Evolutionary conservation across 768 basidiomycete genomes (phyloP).

Genomic region (Lactarius hengduanensis): DNA sequence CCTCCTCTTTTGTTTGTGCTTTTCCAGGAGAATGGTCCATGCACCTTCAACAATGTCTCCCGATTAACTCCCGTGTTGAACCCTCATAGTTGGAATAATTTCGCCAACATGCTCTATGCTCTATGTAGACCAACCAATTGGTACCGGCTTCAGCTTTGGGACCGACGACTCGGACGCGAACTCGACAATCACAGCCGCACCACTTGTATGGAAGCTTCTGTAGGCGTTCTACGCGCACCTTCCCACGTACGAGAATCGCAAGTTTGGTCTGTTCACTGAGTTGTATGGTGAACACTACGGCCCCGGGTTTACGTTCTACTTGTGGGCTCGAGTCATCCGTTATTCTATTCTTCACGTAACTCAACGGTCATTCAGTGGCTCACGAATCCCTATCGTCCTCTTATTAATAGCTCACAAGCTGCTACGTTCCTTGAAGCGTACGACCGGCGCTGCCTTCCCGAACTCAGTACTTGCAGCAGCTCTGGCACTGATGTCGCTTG

Average conservation of each 20-base stretch:
- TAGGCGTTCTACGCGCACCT: slow-evolving; percentile 24
- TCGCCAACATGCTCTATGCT: slow-evolving; percentile 26
- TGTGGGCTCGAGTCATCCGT: not conserved
- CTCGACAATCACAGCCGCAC: not conserved
- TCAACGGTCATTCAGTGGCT: slow-evolving; percentile 23
- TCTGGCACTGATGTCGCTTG: slow-evolving; percentile 47
- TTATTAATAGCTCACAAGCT: slow-evolving; percentile 7
- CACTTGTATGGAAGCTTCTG: not conserved
- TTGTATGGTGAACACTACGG: too few relatives aligned
- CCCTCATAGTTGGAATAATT: slow-evolving; percentile 14
- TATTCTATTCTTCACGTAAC: not conserved
- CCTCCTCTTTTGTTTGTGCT: not conserved
- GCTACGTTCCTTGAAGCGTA: not conserved
- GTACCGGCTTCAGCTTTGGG: not conserved
- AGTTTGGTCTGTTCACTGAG: too few relatives aligned
- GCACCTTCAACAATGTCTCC: slow-evolving; percentile 17
- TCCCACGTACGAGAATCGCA: too few relatives aligned
- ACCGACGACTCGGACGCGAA: not conserved
- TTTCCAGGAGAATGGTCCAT: slow-evolving; percentile 21
- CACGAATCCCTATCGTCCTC: slow-evolving; percentile 37
- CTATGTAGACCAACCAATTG: slow-evolving; percentile 22
- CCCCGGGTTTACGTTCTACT: slow-evolving; percentile 25
- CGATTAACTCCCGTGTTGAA: slow-evolving; percentile 9
- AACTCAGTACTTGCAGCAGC: slow-evolving; percentile 47
- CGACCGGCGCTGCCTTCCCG: slow-evolving; percentile 40